These are phyloP conservation scores for Petasospora fabianii DNA, from an alignment of 1,139 yeast species.

Conservation along the genomic window DNA sequence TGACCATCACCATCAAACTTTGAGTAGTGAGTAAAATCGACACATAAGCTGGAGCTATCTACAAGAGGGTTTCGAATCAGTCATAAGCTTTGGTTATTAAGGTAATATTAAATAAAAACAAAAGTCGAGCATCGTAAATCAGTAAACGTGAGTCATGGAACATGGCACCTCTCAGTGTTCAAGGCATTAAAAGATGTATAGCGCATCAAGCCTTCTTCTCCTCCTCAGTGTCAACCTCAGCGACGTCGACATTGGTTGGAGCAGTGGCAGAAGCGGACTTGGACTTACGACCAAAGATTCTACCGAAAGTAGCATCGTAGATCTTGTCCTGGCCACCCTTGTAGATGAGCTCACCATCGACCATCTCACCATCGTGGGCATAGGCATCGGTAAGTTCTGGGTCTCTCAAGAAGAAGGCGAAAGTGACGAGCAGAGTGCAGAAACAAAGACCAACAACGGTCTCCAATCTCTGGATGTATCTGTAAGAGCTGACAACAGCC, in stretches of 20 bases:
- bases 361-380: slow-evolving; percentile 15
- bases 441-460: slow-evolving; percentile 57
- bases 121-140: too few species aligned
- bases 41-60: too few species aligned
- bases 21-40: too few species aligned
- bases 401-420: slow-evolving; percentile 53
- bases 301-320: slow-evolving; percentile 2
- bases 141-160: slow-evolving; percentile 6
- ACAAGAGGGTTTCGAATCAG: too few species aligned
- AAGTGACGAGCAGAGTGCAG: slow-evolving; percentile 47
- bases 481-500: slow-evolving; percentile 55
- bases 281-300: slow-evolving; percentile 1
- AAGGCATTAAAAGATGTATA: neutral
- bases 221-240: too few species aligned
- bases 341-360: neutral
- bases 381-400: slow-evolving; percentile 35
- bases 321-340: slow-evolving; percentile 3
- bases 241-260: too few species aligned
- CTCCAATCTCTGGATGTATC: slow-evolving; percentile 54
- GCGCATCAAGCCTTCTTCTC: too few species aligned
- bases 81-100: too few species aligned
- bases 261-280: neutral
- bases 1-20: too few species aligned
- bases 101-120: too few species aligned
- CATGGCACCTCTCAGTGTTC: neutral